Base-by-base conservation (phyloP, 371 early-diverging fungal species). In the Syncephalis fuscata region DNA sequence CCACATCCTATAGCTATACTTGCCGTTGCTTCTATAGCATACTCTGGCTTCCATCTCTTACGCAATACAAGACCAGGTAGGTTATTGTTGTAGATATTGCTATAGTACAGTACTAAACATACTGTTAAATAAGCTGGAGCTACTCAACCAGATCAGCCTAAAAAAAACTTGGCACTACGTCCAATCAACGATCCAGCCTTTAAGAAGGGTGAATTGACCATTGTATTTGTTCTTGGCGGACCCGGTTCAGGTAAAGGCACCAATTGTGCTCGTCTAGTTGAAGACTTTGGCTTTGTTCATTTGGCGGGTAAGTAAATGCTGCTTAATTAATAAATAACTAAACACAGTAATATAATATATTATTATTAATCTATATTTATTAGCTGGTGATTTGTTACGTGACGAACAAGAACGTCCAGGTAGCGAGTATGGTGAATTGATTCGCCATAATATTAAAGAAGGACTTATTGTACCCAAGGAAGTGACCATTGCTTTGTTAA, bases 231-330 rank as follows among this genome's bases (percentile, higher is more conserved):
- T 14, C 75, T 86, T 8, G 85, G 74, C 73, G 88, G 87, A 2
- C 88, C 88, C 22, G 88, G 88, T 47, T 76, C 82, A 19, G 86
- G 88, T 56, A 96, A 96, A 64, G 97, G 97, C 26, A 96, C 97
- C 21, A 91, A 93, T 64, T 92, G 92, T 55, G 73, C 65, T 2
- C 76, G 79, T 48, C 65, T 97, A 44, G 92, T 85, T 22, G 55
- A 74, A 11, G 95, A 95, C 56, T 94, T 75, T 57, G 86, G 82
- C 45, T 93, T 92, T 64, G 85, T 87, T 20, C 98, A 95, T 59
- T 65, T 97, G 48, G 92, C 92, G 26, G 88, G 88, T 85, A 65
- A 59, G 40, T 27, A 19, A 20, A 38, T 17, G 22, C 9, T 20
- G 2, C 20, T 24, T 19, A 36, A 19, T 45, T 15, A 25, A 2